Base-by-base conservation (phyloP, 129 eudicot species). In the Tagetes patula region DNA sequence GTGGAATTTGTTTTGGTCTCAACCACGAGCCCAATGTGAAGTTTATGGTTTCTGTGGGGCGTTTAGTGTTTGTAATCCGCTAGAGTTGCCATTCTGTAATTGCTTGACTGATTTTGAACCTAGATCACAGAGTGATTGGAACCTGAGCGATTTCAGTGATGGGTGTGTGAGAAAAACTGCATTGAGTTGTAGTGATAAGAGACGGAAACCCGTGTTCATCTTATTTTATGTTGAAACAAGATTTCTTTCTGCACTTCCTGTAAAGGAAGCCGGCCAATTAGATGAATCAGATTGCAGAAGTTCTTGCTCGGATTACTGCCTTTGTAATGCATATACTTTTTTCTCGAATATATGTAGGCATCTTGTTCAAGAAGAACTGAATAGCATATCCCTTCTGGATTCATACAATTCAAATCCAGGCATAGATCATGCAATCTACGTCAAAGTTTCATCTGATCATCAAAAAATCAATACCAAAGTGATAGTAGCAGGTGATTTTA, bases 61-160 rank as follows among this genome's bases (percentile, higher is more conserved):
- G 3, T 78, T 56, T 64, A 81, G 56, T 9, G 58, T 8, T 43
- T 86, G 91, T 45, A 59, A 56, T 32, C 13, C 33, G 8, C 12
- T 4, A 0, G 27, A 0, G 10, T 33, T 50, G 27, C 69, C 56
- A 0, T 8, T 4, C 0, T 84, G 88, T 61, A 73, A 30, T 20
- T 87, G 86, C 38, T 71, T 75, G 27, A 49, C 81, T 1, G 86
- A 67, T 38, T 81, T 78, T 13, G 10, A 40, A 11, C 83, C 91
- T 50, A 49, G 6, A 41, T 39, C 68, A 36, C 31, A 0, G 3
- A 70, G 20, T 9, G 61, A 75, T 8, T 83, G 91, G 91, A n/a
- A 75, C 27, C 3, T 70, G 10, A 11, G 64, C 31, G 42, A 20
- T 53, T 79, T 20, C 31, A 62, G 84, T 3, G 62, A 54, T 20